Evolutionary conservation across 2,329 filamentous ascomycete genomes (phyloP), one percentile per base, ranked within the genome.

Genomic region (Sphaerulina musiva): DNA sequence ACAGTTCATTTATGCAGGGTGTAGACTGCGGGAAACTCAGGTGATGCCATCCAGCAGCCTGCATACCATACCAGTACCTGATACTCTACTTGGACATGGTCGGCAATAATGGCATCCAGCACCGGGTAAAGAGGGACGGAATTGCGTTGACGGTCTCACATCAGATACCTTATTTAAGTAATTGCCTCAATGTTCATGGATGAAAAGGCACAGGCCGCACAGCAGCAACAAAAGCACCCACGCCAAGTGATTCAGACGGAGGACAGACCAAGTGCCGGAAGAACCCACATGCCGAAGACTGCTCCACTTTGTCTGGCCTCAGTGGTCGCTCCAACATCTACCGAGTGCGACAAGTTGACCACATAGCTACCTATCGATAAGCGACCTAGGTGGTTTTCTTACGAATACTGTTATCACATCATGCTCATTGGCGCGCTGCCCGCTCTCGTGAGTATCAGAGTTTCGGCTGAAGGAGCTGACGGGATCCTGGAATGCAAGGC

Each of bases 401-500:
- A 38, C 48, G 29, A 17, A 34, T 23, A 12, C 17, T 7, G 17
- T 26, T n/a, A 45, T 38, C 31, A 23, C 11, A 12, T 17, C 14
- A 38, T 26, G 41, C 45, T 40, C 7, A 51, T 51, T 51, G 48
- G 48, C 38, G 26, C 41, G 31, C 20, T 17, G 36, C 17, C 14
- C 12, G 29, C n/a, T 31, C 36, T 32, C 23, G 17, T 41, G 34
- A 17, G 41, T 45, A 51, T 51, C 48, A 51, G 14, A 51, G 48
- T 51, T 51, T 40, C 40, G 48, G 48, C 12, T 34, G 17, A 51
- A 12, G 23, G 2, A 20, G 17, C 43, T 26, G 29, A n/a, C 20
- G 20, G 20, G 6, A 51, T n/a, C 41, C 48, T 44, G 31, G 48
- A 39, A 31, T 36, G 14, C 48, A 20, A 45, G 48, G 48, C 48